These are phyloP conservation scores for Yamadazyma endophytica DNA, from an alignment of 805 yeast genomes.

Conservation along the genomic window DNA sequence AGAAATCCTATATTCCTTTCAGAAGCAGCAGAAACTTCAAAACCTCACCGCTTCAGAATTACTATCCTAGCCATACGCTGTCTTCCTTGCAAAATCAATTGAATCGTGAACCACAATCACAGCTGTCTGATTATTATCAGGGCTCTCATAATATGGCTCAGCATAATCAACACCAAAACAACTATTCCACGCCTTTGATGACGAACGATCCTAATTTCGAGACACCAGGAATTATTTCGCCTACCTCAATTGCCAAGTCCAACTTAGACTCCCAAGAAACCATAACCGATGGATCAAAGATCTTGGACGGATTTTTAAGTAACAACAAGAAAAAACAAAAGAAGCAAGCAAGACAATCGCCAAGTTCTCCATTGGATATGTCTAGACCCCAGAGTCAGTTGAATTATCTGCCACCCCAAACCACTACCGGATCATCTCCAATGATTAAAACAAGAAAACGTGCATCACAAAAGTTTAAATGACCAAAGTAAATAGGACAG, in stretches of 20 bases:
- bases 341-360: conserved; percentile 10
- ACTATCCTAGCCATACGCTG: not conserved
- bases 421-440: conserved; percentile 4
- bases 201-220: conserved; percentile 19
- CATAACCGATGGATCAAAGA: conserved; percentile 10
- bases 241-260: conserved; percentile 14
- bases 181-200: conserved; percentile 19
- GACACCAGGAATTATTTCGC: conserved; percentile 6
- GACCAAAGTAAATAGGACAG: not conserved
- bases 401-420: conserved; percentile 5
- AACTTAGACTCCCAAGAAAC: conserved; percentile 4
- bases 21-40: conserved; percentile 24
- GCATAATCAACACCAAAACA: conserved; percentile 8
- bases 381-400: not conserved
- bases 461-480: conserved; percentile 17
- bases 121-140: too few relatives aligned
- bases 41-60: conserved; percentile 6
- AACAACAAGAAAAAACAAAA: conserved; percentile 21
- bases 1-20: conserved; percentile 40
- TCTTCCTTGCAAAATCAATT: not conserved
- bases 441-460: conserved; percentile 14
- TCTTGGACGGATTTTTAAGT: conserved; percentile 24
- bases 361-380: conserved; percentile 9
- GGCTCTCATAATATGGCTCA: not conserved
- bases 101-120: not conserved